Percentiles rank a stretch among this genome's conserved stretches.
phyloP scores from a whole-genome alignment of 2,329 filamentous ascomycete species.

The Trichoderma sp. region DNA sequence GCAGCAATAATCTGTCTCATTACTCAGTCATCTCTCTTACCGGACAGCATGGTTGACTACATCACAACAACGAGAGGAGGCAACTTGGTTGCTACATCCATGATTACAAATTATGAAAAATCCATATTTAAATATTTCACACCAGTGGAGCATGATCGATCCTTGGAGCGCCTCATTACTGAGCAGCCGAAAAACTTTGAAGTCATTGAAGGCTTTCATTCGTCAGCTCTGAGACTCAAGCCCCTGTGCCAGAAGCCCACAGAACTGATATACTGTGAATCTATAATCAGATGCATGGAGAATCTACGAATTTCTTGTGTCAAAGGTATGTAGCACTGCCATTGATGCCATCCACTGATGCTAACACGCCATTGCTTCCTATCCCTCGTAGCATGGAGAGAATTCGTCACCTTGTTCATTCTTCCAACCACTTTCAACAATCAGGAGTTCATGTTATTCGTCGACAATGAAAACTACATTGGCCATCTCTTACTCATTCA shows the following conservation, averaged over 20 bases:
- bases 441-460: slow-evolving; percentile 38
- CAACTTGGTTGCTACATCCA: slow-evolving; percentile 30
- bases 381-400: slow-evolving; percentile 30
- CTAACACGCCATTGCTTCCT: background rate
- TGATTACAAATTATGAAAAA: slow-evolving; percentile 29
- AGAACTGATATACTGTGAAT: slow-evolving; percentile 29
- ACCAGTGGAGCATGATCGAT: slow-evolving; percentile 32
- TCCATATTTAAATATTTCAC: slow-evolving; percentile 33
- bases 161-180: slow-evolving; percentile 28
- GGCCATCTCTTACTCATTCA: slow-evolving; percentile 42
- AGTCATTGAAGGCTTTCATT: slow-evolving; percentile 29
- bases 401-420: slow-evolving; percentile 31
- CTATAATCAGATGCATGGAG: slow-evolving; percentile 26
- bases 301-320: slow-evolving; percentile 27
- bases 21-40: slow-evolving; percentile 41
- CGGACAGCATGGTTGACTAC: slow-evolving; percentile 44
- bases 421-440: slow-evolving; percentile 30
- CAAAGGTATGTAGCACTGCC: slow-evolving; percentile 26
- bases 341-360: background rate
- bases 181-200: slow-evolving; percentile 31
- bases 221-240: slow-evolving; percentile 27
- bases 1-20: slow-evolving; percentile 40
- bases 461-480: slow-evolving; percentile 35
- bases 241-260: slow-evolving; percentile 27
- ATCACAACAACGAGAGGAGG: slow-evolving; percentile 40